Evolutionary conservation across 176 grass and related monocot genomes (phyloP).

Genomic region (Cocos nucifera): DNA sequence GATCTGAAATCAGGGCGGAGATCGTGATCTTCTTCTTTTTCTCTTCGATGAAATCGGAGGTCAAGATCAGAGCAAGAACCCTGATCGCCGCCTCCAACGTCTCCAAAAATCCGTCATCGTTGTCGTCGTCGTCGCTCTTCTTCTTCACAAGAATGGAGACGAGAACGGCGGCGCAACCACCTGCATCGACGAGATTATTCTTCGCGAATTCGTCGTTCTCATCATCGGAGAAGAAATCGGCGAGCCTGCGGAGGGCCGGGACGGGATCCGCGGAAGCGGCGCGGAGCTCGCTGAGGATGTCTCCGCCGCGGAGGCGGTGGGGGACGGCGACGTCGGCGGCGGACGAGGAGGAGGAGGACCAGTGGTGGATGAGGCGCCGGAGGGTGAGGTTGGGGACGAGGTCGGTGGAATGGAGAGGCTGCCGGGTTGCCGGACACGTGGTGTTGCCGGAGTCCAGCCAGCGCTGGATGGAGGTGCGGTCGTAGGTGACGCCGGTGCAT

Average conservation of each 20-base stretch:
- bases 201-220: slow-evolving; percentile 84
- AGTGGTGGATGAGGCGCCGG: slow-evolving; percentile 65
- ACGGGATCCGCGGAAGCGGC: slow-evolving; percentile 21
- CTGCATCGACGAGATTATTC: slow-evolving; percentile 46
- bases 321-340: neutral
- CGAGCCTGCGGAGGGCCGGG: slow-evolving; percentile 31
- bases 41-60: slow-evolving; percentile 43
- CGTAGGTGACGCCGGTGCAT: slow-evolving; percentile 92
- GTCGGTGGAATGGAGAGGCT: slow-evolving; percentile 54
- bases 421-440: slow-evolving; percentile 88
- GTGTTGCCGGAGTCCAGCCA: slow-evolving; percentile 90
- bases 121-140: neutral
- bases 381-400: slow-evolving; percentile 73
- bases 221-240: slow-evolving; percentile 51
- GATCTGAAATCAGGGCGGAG: slow-evolving; percentile 27
- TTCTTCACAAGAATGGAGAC: slow-evolving; percentile 36
- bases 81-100: slow-evolving; percentile 29
- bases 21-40: slow-evolving; percentile 47
- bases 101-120: neutral
- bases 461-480: slow-evolving; percentile 73
- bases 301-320: slow-evolving; percentile 9
- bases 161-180: slow-evolving; percentile 33
- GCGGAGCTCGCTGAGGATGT: slow-evolving; percentile 34
- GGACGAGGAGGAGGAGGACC: slow-evolving; percentile 45
- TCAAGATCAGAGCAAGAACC: slow-evolving; percentile 39